Evolutionary conservation across 2,329 filamentous ascomycete genomes (phyloP).

Genomic region (Raffaelea albimanens): DNA sequence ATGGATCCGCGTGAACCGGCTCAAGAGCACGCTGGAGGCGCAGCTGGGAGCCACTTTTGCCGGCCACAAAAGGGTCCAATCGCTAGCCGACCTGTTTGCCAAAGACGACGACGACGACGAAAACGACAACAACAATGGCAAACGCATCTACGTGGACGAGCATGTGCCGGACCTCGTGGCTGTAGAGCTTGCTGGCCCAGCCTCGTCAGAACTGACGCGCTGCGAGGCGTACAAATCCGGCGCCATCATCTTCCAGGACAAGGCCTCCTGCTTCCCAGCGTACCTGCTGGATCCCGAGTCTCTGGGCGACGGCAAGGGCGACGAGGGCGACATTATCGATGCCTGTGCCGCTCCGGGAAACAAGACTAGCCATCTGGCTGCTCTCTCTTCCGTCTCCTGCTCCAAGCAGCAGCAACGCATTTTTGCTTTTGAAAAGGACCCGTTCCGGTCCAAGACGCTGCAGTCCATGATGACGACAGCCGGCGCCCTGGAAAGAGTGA

Average conservation of each 20-base stretch:
- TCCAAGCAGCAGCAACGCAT: constrained; percentile 30
- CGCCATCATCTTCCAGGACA: constrained; percentile 84
- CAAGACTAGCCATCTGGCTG: constrained; percentile 89
- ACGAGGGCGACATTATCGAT: constrained; percentile 76
- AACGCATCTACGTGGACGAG: constrained; percentile 60
- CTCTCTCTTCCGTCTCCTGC: constrained; percentile 45
- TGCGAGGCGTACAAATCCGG: constrained; percentile 66
- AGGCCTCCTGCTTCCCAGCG: constrained; percentile 93
- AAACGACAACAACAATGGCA: constrained; percentile 17
- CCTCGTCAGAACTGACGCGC: constrained; percentile 50
- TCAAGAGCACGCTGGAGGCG: constrained; percentile 60
- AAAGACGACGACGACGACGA: constrained; percentile 4
- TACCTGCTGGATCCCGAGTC: constrained; percentile 66
- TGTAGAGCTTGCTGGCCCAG: constrained; percentile 38
- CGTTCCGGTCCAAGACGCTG: constrained; percentile 60
- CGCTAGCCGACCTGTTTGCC: constrained; percentile 46
- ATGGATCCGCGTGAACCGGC: constrained; percentile 81
- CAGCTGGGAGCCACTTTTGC: constrained; percentile 70
- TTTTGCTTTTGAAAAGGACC: constrained; percentile 73
- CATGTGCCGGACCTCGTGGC: constrained; percentile 80
- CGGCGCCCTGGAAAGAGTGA: constrained; percentile 48
- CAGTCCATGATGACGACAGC: constrained; percentile 77
- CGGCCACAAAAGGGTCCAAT: constrained; percentile 45
- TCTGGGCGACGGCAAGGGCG: not conserved
- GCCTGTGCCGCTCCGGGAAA: constrained; percentile 93